Evolutionary conservation across 2,329 filamentous ascomycete species (phyloP), one percentile per base, ranked within the genome.

Genomic region (Fusarium sp.): DNA sequence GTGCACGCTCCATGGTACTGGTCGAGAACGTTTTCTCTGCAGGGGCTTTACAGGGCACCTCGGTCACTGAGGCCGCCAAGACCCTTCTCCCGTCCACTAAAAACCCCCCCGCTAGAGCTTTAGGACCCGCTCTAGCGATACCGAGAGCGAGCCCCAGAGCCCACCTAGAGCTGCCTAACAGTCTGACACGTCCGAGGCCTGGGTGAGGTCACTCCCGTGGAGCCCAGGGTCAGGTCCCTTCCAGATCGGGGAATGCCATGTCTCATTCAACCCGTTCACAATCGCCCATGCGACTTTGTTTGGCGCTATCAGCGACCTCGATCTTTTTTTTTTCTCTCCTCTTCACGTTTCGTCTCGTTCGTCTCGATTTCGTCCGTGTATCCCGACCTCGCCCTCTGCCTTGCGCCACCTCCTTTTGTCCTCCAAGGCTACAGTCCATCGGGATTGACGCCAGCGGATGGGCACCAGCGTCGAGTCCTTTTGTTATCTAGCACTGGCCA

Each of bases 161-260:
- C 27, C 48, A 27, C 24, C 27, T 8, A 31, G 65, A 69, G 61
- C 45, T 72, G 72, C 68, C 72, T 74, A 69, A 48, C 37, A 52
- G 31, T 52, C 33, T 61, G 58, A 45, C 58, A 48, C 58, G 48
- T 24, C 18, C 48, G 58, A 45, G 27, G 27, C 54, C 54, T 57
- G 31, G 45, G 60, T 54, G 72, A 72, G 59, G 72, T 75, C 72
- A 73, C 65, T 65, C 50, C 48, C 48, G 29, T 48, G 43, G 16
- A 27, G 27, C 27, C 64, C 64, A 67, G 69, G 68, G 65, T 69
- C 71, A 72, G 64, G 60, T 73, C 69, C 68, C 72, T 74, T 75
- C 72, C 72, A 48, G 61, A 75, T 74, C 67, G 57, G 72, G 72
- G 66, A 64, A 64, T 73, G 69, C 69, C 69, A 70, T 75, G 74